These are phyloP conservation scores for Microsporum audouinii DNA, from an alignment of 2,329 filamentous ascomycete species.

Conservation along the genomic window DNA sequence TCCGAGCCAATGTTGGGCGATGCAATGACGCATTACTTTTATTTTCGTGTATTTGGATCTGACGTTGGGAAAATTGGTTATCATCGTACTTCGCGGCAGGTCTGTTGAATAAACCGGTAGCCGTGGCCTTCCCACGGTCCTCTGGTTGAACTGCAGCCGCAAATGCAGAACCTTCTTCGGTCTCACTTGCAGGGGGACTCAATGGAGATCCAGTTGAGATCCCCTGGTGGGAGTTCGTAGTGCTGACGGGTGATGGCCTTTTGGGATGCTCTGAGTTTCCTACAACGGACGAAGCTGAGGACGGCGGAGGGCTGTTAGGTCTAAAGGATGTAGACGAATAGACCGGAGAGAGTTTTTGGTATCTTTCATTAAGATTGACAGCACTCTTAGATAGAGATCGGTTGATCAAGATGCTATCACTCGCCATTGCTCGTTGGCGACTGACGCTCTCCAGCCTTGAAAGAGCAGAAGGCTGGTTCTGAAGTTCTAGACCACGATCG, in stretches of 20 bases:
- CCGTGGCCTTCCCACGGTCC: slow-evolving; percentile 72
- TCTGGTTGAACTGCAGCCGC: slow-evolving; percentile 55
- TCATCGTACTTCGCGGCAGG: slow-evolving; percentile 70
- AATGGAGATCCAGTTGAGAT: slow-evolving; percentile 43
- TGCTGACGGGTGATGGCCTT: not conserved
- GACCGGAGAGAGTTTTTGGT: slow-evolving; percentile 26
- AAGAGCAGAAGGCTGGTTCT: slow-evolving; percentile 64
- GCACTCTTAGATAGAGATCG: slow-evolving; percentile 47
- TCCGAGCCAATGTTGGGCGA: slow-evolving; percentile 14
- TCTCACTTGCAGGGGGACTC: slow-evolving; percentile 61
- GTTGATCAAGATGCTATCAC: slow-evolving; percentile 33
- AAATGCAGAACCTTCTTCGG: slow-evolving; percentile 54
- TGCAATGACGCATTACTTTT: slow-evolving; percentile 48
- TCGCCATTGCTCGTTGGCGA: slow-evolving; percentile 52
- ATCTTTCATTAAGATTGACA: slow-evolving; percentile 50
- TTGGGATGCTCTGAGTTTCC: slow-evolving; percentile 20
- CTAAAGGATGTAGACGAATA: slow-evolving; percentile 21
- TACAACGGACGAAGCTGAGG: slow-evolving; percentile 28
- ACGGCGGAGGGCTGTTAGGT: slow-evolving; percentile 35
- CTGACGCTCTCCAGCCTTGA: slow-evolving; percentile 70
- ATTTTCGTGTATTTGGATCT: slow-evolving; percentile 67
- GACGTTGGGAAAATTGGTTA: slow-evolving; percentile 68
- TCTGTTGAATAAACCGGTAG: slow-evolving; percentile 59
- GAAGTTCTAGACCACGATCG: slow-evolving; percentile 67
- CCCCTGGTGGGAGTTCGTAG: slow-evolving; percentile 21